A percentile compares a stretch with the other conserved stretches of the same genome.
phyloP scores from a whole-genome alignment of 2,329 filamentous ascomycete genomes.

The Pseudocercospora fuligena region DNA sequence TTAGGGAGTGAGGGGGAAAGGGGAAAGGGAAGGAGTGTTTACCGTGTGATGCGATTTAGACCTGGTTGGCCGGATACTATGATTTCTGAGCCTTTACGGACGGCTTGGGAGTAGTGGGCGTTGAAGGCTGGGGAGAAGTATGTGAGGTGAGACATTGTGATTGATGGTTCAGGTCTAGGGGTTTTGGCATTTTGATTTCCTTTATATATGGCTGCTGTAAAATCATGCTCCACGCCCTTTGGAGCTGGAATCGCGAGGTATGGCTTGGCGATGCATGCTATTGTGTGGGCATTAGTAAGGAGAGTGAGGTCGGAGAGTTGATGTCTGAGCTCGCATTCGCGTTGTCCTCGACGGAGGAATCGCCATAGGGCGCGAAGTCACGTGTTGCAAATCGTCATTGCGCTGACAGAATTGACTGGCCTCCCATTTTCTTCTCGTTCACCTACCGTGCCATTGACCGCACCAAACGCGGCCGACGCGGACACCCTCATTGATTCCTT shows the following conservation, averaged over 20 bases:
- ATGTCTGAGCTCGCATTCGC: neutral
- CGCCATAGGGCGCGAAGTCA: neutral
- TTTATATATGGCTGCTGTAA: no score
- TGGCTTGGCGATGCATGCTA: no score
- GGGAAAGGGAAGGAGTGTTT: neutral
- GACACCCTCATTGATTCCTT: no score
- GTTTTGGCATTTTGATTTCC: no score
- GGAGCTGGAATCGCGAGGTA: no score
- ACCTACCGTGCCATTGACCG: neutral
- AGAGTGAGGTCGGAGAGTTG: no score
- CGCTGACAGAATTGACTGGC: no score
- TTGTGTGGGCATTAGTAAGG: neutral
- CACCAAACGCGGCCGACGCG: neutral
- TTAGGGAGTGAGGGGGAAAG: neutral
- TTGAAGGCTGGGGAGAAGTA: slow-evolving; percentile 7
- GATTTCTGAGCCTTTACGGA: neutral
- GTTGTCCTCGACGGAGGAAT: neutral
- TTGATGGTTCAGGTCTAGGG: neutral
- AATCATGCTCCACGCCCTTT: no score
- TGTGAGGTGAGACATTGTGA: slow-evolving; percentile 1
- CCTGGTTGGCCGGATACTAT: slow-evolving; percentile 1
- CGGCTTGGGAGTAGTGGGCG: slow-evolving; percentile 2
- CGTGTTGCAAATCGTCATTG: no score
- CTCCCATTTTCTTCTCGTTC: no score
- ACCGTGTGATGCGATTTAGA: neutral